Conservation (phyloP, 805 yeast species). For the Kluyveromyces aestuarii region DNA sequence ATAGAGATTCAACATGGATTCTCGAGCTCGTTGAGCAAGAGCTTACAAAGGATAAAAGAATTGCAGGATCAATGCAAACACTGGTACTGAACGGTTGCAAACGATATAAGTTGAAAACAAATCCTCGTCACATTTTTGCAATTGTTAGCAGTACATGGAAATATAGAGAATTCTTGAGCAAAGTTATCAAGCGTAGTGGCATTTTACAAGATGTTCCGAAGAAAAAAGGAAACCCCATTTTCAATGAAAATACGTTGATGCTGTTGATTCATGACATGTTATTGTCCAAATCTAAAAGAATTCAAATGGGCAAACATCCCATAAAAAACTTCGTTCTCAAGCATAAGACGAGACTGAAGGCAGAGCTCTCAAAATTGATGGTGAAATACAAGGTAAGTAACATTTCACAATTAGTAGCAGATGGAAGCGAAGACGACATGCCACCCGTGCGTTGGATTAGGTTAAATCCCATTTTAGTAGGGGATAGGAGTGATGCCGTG, state of each 20-base stretch:
- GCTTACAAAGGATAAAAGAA: constrained; percentile 20
- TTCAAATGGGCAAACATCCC: constrained; percentile 83
- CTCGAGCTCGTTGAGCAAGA: constrained; percentile 25
- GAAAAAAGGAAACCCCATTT: constrained; percentile 41
- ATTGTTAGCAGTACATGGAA: constrained; percentile 69
- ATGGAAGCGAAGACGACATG: constrained; percentile 41
- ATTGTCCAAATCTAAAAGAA: constrained; percentile 65
- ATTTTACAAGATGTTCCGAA: constrained; percentile 42
- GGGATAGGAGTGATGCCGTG: constrained; percentile 21
- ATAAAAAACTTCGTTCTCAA: constrained; percentile 72
- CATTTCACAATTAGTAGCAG: constrained; percentile 44
- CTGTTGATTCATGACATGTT: constrained; percentile 75
- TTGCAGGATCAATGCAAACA: constrained; percentile 45
- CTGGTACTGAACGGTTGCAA: constrained; percentile 44
- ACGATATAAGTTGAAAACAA: constrained; percentile 40
- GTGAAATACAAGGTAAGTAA: constrained; percentile 57
- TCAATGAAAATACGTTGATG: constrained; percentile 28
- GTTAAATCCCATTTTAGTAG: constrained; percentile 53
- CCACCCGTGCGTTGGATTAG: constrained; percentile 80
- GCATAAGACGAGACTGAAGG: constrained; percentile 71
- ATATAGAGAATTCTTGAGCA: constrained; percentile 54
- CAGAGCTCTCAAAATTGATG: constrained; percentile 73
- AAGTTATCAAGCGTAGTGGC: constrained; percentile 57
- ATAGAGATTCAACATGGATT: constrained; percentile 34
- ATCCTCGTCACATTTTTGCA: constrained; percentile 85